Evolutionary conservation across 2,329 filamentous ascomycete genomes (phyloP).

Genomic region (Alternaria sp.): DNA sequence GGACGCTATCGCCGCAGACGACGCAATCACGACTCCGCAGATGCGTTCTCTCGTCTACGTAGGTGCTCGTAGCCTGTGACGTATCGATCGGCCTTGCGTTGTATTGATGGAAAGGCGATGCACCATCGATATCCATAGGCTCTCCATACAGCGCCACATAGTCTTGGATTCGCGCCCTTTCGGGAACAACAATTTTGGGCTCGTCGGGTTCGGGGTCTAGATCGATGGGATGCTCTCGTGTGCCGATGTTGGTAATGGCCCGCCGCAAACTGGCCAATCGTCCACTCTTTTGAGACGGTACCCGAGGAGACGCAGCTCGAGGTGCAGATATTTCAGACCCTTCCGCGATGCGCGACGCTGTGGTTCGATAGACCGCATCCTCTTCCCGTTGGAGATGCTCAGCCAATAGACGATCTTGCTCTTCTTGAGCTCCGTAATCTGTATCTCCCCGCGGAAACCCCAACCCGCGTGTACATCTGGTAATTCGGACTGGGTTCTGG

Average conservation of each 20-base stretch:
- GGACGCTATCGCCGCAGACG: conserved; percentile 26
- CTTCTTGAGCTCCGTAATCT: background rate
- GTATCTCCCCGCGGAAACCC: background rate
- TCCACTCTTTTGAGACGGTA: background rate
- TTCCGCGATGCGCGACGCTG: background rate
- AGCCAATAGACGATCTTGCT: conserved; percentile 7
- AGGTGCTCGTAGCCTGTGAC: conserved; percentile 4
- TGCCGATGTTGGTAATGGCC: conserved; percentile 1
- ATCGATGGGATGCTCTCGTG: conserved; percentile 12
- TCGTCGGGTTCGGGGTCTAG: conserved; percentile 9
- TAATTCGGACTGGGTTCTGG: background rate
- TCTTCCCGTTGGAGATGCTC: background rate
- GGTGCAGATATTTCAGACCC: background rate
- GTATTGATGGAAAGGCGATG: background rate
- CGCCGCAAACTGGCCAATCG: background rate
- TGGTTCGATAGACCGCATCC: background rate
- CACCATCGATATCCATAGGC: conserved; percentile 2
- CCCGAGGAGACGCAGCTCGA: background rate
- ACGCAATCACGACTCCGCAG: conserved; percentile 21
- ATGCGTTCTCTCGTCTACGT: background rate
- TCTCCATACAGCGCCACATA: background rate
- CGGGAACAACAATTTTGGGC: background rate
- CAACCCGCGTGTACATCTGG: background rate
- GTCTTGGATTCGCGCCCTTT: background rate
- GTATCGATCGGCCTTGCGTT: background rate